Evolutionary conservation across 495 filamentous ascomycete species (phyloP).

Genomic region (Chaetomium cochliodes): DNA sequence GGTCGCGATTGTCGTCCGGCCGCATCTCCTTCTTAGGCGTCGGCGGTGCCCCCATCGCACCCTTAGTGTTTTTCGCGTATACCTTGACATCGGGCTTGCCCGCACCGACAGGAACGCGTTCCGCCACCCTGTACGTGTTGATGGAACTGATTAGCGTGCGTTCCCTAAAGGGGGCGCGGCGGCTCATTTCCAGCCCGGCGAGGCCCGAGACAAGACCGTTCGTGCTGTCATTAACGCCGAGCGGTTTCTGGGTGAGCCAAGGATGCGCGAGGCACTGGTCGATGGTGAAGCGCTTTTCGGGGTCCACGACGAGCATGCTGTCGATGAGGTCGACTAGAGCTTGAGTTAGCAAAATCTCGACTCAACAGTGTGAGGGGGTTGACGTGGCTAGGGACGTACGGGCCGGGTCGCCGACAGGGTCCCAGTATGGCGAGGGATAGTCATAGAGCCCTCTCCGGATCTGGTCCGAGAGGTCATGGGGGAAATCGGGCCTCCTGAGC

Average conservation of each 20-base stretch:
- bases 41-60: conserved; percentile 27
- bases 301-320: conserved; percentile 86
- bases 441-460: conserved; percentile 87
- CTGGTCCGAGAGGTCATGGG: conserved; percentile 83
- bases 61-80: conserved; percentile 68
- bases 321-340: conserved; percentile 81
- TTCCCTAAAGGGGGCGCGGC: conserved; percentile 74
- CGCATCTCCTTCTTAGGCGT: conserved; percentile 51
- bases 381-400: conserved; percentile 36
- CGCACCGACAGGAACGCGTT: conserved; percentile 55
- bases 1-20: conserved; percentile 62
- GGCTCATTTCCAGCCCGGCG: conserved; percentile 76
- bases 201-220: conserved; percentile 85
- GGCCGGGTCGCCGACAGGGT: conserved; percentile 83
- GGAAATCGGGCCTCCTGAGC: conserved; percentile 73
- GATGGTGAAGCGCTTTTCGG: conserved; percentile 77
- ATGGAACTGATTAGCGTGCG: conserved; percentile 80
- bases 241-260: conserved; percentile 65
- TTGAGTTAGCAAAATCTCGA: conserved; percentile 22
- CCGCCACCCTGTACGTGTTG: conserved; percentile 71
- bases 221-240: conserved; percentile 77
- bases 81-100: conserved; percentile 66
- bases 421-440: conserved; percentile 98
- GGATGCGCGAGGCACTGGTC: conserved; percentile 90
- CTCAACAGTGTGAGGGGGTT: not conserved